phyloP scores from a whole-genome alignment of 176 grass and related monocot species.

The Microstegium vimineum region DNA sequence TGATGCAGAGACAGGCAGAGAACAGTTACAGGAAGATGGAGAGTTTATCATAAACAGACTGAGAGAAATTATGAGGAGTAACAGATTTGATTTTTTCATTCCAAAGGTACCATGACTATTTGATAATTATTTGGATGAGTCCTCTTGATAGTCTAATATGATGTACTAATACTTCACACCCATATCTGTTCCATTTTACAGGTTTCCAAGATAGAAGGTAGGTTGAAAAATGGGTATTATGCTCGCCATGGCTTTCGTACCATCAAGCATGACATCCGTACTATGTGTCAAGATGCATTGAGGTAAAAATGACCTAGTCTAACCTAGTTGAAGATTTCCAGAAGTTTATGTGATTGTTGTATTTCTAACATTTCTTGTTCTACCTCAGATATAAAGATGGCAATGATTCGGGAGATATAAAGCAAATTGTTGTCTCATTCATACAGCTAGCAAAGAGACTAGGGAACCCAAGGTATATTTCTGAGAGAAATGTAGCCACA shows the following conservation, averaged over 20 bases:
- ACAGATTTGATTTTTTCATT: slow-evolving; percentile 78
- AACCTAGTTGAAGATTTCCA: slow-evolving; percentile 15
- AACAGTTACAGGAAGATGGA: slow-evolving; percentile 75
- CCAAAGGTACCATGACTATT: slow-evolving; percentile 50
- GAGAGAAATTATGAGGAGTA: slow-evolving; percentile 88
- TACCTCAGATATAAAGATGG: slow-evolving; percentile 64
- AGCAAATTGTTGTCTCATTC: slow-evolving; percentile 87
- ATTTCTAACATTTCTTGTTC: slow-evolving; percentile 42
- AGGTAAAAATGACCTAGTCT: slow-evolving; percentile 61
- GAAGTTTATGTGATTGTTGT: slow-evolving; percentile 7
- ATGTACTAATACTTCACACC: neutral
- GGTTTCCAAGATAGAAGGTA: slow-evolving; percentile 94
- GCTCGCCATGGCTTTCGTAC: slow-evolving; percentile 80
- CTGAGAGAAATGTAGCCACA: slow-evolving; percentile 64
- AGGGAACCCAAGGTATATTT: slow-evolving; percentile 65
- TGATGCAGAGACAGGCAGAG: slow-evolving; percentile 88
- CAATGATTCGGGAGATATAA: slow-evolving; percentile 72
- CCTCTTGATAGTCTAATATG: neutral
- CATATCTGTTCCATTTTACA: slow-evolving; percentile 38
- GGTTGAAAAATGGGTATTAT: slow-evolving; percentile 92
- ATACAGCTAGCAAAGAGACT: slow-evolving; percentile 93
- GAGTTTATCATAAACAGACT: slow-evolving; percentile 73
- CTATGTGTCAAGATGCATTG: slow-evolving; percentile 91
- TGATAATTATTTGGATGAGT: neutral
- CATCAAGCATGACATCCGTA: slow-evolving; percentile 87